Evolutionary conservation across 1,284 basidiomycete genomes (phyloP), one percentile per base, ranked within the genome.

Genomic region (Omphalotus olearius): DNA sequence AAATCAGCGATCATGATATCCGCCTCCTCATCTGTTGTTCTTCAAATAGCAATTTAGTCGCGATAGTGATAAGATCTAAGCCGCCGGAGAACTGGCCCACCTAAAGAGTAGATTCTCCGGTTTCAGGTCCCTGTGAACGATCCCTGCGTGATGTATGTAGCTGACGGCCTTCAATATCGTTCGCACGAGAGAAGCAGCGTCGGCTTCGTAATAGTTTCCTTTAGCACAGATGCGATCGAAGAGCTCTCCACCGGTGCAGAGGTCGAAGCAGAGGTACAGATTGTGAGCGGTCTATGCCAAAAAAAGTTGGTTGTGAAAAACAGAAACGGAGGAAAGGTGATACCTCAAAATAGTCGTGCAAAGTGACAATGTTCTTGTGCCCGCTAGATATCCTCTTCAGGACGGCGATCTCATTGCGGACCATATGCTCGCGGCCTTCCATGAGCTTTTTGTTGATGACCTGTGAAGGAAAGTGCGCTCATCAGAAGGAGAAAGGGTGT

Each of bases 1-100:
- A 99, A 99, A 70, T 99, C 97, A 3, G 97, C 96, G 58, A 99
- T 89, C 82, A 98, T 91, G 60, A 99, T 87, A 63, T 98, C 94
- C 7, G 94, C 88, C 51, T 95, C 88, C 65, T 98, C 94, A 3
- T 82, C 88, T 62, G 85, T 83, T 39, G 89, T 88, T 54, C 50
- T 49, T 18, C 26, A 18, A 16, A 25, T 13, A 17, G n/a, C 6
- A n/a, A 17, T 4, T 9, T 28, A 18, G 11, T 18, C 7, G 30
- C 9, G 9, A 33, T 2, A 33, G 13, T 4, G 9, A 4, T 10
- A 9, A 9, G 2, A 9, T 3, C 23, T 9, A 3, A 33, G 7
- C 30, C 30, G 30, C 9, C 30, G 30, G 30, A 33, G 7, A 4
- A 4, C 2, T 33, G 4, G 36, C 39, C 42, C 6, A 40, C 48